Percentiles rank a stretch among this genome's conserved stretches.
phyloP scores from a whole-genome alignment of 306 rosid species.

The Vigna trinervia region DNA sequence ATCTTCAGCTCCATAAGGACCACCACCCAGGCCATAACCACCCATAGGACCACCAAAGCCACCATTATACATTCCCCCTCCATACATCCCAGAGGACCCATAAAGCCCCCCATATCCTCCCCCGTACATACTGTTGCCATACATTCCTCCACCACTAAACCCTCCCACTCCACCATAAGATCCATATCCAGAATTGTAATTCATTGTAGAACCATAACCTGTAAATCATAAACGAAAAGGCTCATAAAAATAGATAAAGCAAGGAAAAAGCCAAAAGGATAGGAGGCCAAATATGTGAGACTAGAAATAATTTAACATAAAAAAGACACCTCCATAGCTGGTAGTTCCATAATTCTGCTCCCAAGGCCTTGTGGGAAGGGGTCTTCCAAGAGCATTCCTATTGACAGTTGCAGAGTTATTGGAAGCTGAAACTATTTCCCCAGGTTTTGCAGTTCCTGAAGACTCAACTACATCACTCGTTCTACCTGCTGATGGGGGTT shows the following conservation, averaged over 20 bases:
- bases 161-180: conserved; percentile 52
- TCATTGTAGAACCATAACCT: conserved; percentile 70
- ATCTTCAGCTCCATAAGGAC: conserved; percentile 79
- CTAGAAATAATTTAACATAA: not conserved
- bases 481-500: conserved; percentile 69
- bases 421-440: conserved; percentile 72
- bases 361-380: conserved; percentile 87
- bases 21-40: conserved; percentile 76
- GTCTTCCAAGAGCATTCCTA: conserved; percentile 65
- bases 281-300: conserved; percentile 1
- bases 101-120: conserved; percentile 70
- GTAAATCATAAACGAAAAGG: conserved; percentile 20
- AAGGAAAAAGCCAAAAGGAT: not conserved
- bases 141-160: conserved; percentile 68
- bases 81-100: conserved; percentile 81
- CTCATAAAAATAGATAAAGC: not conserved
- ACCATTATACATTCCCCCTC: conserved; percentile 77
- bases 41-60: conserved; percentile 72
- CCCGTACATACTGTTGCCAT: conserved; percentile 66
- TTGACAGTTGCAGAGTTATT: conserved; percentile 50
- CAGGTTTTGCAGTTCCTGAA: conserved; percentile 83
- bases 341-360: conserved; percentile 69
- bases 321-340: conserved; percentile 60
- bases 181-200: conserved; percentile 57
- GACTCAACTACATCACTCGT: conserved; percentile 88